These are phyloP conservation scores for Alternaria viburni DNA, from an alignment of 2,329 filamentous ascomycete species.

Conservation along the genomic window DNA sequence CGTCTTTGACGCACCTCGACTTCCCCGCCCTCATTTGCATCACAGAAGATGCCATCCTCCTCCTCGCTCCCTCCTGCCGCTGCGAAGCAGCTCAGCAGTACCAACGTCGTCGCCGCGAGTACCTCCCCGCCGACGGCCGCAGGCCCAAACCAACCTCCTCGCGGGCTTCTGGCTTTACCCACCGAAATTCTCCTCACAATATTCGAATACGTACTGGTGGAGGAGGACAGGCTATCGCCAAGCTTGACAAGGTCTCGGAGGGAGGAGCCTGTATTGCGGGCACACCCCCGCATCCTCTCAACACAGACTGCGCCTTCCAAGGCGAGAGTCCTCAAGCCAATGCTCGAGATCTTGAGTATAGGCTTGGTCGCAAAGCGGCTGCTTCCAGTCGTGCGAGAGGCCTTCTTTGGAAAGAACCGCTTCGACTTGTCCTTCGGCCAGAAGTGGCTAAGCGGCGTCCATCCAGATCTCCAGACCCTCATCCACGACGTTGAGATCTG, in stretches of 20 bases:
- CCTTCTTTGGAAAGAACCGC: not conserved
- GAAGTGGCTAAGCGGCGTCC: not conserved
- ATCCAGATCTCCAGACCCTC: not conserved
- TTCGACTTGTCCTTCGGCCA: not conserved
- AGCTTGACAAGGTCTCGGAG: not conserved
- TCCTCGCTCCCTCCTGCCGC: not conserved
- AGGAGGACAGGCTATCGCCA: not conserved
- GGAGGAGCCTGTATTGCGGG: not conserved
- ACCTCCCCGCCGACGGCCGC: not conserved
- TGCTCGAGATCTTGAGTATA: not conserved
- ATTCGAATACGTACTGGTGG: not conserved
- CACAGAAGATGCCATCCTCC: not conserved
- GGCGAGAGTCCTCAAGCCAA: not conserved
- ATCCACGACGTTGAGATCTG: not conserved
- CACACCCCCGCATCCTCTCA: not conserved
- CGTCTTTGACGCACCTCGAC: not conserved
- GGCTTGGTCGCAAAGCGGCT: not conserved
- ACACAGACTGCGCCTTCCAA: not conserved
- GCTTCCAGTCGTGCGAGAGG: not conserved
- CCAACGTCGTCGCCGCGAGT: not conserved
- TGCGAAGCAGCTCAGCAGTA: not conserved
- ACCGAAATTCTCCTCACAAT: not conserved
- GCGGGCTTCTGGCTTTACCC: not conserved
- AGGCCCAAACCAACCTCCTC: not conserved
- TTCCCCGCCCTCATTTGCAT: not conserved